Evolutionary conservation across 2,329 filamentous ascomycete genomes (phyloP).

Genomic region (Ophiocordyceps camponoti-leonardi): DNA sequence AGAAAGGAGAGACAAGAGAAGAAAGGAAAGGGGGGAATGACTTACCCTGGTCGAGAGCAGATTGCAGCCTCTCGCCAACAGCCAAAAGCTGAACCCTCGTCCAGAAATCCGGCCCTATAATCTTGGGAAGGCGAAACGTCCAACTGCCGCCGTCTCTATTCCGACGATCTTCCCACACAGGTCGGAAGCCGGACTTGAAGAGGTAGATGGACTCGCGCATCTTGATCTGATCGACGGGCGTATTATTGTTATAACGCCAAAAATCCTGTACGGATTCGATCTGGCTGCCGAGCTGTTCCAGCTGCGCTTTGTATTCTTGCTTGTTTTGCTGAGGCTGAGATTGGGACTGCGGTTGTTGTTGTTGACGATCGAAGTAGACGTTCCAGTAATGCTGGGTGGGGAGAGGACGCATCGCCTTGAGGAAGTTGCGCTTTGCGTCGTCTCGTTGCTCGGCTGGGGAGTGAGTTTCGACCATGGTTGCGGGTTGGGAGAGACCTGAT

Average conservation of each 20-base stretch:
- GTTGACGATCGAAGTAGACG: constrained; percentile 46
- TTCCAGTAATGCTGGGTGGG: constrained; percentile 70
- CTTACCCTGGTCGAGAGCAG: constrained; percentile 51
- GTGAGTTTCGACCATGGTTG: constrained; percentile 26
- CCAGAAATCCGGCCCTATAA: constrained; percentile 57
- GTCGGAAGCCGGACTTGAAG: constrained; percentile 62
- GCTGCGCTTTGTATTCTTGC: constrained; percentile 30
- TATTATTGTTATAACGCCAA: constrained; percentile 71
- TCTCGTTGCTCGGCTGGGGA: constrained; percentile 60
- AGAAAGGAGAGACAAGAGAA: no score
- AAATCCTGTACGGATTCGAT: constrained; percentile 76
- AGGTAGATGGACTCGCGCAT: constrained; percentile 65
- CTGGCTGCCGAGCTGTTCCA: constrained; percentile 44
- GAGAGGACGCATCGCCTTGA: constrained; percentile 54
- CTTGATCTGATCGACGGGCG: constrained; percentile 57
- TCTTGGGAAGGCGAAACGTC: constrained; percentile 82
- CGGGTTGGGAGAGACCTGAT: constrained; percentile 41
- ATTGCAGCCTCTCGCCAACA: constrained; percentile 66
- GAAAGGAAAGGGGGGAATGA: no score
- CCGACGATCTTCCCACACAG: constrained; percentile 72
- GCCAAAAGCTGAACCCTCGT: constrained; percentile 66
- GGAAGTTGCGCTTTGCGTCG: constrained; percentile 69
- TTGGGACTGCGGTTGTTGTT: constrained; percentile 24
- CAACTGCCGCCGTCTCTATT: constrained; percentile 77
- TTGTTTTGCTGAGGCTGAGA: constrained; percentile 21